Base-by-base conservation (phyloP, 208 protist species). In the Leptomonas pyrrhocoris region DNA sequence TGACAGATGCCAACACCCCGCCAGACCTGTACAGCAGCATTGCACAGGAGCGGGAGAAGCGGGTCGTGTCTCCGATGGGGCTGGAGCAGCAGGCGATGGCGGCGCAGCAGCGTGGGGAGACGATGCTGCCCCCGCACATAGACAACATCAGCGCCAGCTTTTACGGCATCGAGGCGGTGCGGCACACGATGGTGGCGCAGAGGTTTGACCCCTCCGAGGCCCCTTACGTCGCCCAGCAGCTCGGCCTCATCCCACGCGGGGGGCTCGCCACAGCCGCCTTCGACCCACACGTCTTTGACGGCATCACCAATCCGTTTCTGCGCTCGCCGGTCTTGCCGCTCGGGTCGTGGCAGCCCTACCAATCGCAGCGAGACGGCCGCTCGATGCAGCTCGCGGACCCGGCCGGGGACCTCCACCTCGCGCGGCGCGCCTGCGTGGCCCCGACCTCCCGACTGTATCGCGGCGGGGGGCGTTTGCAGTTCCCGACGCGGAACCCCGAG, bases 331-430 rank as follows among this genome's bases (percentile, higher is more conserved):
- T 75, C 5, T 46, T 88, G 28, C 54, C 80, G 13, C 43, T 83
- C 7, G 85, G 82, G 27, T 73, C 81, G 38, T 90, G 86, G 86
- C 68, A 84, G 43, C 89, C 89, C 11, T 80, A 79, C 63, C 36
- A 31, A 2, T 56, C 54, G 16, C 50, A 71, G 21, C 58, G 56
- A 15, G 50, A 57, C 9, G 54, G 68, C 2, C 51, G 66, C 5
- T 18, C 50, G 3, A 61, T 94, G 49, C 21, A 72, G 36, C 63
- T 89, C 19, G 64, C 81, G 3, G 86, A 94, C 61, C 79, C 80
- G 0, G 65, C 89, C 0, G 84, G 86, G 0, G 80, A 83, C 54
- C 64, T 70, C 8, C 70, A 82, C 28, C 83, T 94, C 27, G 63
- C 73, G 21, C 66, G 76, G n/a, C 83, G 85, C n/a, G 67, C 85